These are phyloP conservation scores for Calonectria henricotiae DNA, from an alignment of 2,329 filamentous ascomycete species.

Conservation along the genomic window DNA sequence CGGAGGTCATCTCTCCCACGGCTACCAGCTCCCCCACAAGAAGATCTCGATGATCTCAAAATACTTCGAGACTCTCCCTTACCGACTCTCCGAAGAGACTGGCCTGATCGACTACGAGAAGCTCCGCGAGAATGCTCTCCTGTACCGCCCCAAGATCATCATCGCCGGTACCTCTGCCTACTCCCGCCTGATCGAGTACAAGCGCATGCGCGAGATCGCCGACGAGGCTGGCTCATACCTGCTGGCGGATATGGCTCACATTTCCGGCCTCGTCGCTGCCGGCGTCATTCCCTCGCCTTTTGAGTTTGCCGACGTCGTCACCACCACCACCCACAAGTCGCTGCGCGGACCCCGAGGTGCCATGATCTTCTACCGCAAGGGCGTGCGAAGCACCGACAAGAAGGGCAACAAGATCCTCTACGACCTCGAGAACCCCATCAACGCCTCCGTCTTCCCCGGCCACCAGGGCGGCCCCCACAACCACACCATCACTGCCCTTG, in stretches of 20 bases:
- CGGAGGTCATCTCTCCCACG: constrained; percentile 93
- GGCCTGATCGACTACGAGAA: constrained; percentile 94
- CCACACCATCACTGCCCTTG: constrained; percentile 95
- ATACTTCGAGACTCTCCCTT: constrained; percentile 97
- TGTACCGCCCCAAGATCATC: constrained; percentile 95
- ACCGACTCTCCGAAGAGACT: constrained; percentile 89
- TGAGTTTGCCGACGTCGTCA: constrained; percentile 90
- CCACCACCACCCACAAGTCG: constrained; percentile 98
- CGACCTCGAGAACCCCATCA: constrained; percentile 92
- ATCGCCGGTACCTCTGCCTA: constrained; percentile 95
- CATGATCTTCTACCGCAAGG: constrained; percentile 98
- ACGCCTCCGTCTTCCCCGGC: constrained; percentile 94
- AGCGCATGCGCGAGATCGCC: constrained; percentile 87
- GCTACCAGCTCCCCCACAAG: constrained; percentile 92
- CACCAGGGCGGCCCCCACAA: constrained; percentile 98
- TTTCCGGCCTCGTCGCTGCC: constrained; percentile 91
- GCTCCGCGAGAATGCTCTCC: constrained; percentile 85
- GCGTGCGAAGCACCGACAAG: constrained; percentile 86
- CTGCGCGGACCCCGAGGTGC: constrained; percentile 93
- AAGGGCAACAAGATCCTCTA: constrained; percentile 84
- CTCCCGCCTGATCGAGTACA: constrained; percentile 93
- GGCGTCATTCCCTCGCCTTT: constrained; percentile 93
- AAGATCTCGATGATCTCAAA: constrained; percentile 97
- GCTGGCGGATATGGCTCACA: constrained; percentile 95
- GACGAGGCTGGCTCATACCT: constrained; percentile 93